Evolutionary conservation across 164 flowering plant species (phyloP).

Genomic region (Sextonia rubra): DNA sequence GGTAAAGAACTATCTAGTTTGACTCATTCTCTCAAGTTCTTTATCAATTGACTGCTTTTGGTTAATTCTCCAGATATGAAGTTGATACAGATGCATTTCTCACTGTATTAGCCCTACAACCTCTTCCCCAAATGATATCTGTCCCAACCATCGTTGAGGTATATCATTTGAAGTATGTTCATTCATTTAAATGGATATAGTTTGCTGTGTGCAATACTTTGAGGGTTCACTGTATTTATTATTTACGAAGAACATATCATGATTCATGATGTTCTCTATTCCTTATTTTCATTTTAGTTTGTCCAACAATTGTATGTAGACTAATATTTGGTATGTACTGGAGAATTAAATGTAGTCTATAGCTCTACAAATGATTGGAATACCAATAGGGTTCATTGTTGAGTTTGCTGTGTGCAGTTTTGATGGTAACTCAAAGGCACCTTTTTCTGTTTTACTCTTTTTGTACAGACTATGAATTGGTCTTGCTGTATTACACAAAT

Average conservation of each 20-base stretch:
- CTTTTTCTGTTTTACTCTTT: too few relatives aligned
- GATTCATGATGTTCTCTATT: too few relatives aligned
- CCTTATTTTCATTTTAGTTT: too few relatives aligned
- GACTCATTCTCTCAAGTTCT: not conserved
- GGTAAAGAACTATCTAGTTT: not conserved
- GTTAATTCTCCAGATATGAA: slow-evolving; percentile 59
- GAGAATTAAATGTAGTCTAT: too few relatives aligned
- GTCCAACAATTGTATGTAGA: too few relatives aligned
- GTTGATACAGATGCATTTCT: slow-evolving; percentile 95
- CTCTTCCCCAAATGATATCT: slow-evolving; percentile 61
- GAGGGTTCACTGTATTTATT: not conserved
- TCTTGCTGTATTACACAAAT: too few relatives aligned
- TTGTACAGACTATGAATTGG: too few relatives aligned
- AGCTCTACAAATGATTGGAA: too few relatives aligned
- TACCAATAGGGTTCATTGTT: too few relatives aligned
- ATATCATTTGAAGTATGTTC: slow-evolving; percentile 8
- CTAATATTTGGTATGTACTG: too few relatives aligned
- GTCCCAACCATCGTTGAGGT: slow-evolving; percentile 97
- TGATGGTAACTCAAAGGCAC: too few relatives aligned
- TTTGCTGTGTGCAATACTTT: not conserved
- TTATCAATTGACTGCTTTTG: slow-evolving; percentile 2
- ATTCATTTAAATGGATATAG: not conserved
- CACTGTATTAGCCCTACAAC: slow-evolving; percentile 90
- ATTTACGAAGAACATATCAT: not conserved
- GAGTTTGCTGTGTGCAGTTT: too few relatives aligned